A percentile compares a stretch with the other conserved stretches of the same genome.
Evolutionary conservation across 2,329 filamentous ascomycete species (phyloP).

Genomic region (Aspergillus sp.): DNA sequence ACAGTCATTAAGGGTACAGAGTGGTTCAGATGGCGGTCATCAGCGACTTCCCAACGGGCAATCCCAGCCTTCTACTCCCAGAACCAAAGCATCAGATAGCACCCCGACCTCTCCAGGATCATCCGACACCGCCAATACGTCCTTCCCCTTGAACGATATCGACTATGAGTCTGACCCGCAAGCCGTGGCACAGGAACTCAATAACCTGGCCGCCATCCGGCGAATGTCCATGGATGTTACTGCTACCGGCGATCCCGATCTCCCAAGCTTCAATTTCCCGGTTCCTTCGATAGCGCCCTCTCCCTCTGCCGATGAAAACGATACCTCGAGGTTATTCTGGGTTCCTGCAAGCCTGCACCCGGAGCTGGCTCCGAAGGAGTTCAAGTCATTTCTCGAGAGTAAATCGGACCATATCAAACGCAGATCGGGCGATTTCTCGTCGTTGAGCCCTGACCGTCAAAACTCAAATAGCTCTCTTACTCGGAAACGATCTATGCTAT

Average conservation of each 20-base stretch:
- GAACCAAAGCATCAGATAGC: conserved; percentile 40
- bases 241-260: conserved; percentile 58
- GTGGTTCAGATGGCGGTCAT: conserved; percentile 36
- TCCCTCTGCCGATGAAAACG: conserved; percentile 68
- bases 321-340: conserved; percentile 88
- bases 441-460: conserved; percentile 55
- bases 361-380: conserved; percentile 90
- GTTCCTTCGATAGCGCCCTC: conserved; percentile 46
- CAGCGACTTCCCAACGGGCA: conserved; percentile 33
- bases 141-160: conserved; percentile 75
- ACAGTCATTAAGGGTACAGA: conserved; percentile 27
- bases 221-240: conserved; percentile 93
- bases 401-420: conserved; percentile 86
- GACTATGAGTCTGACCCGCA: conserved; percentile 88
- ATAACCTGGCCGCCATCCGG: conserved; percentile 84
- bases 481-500: conserved; percentile 94
- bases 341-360: conserved; percentile 92
- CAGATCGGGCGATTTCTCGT: conserved; percentile 70
- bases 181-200: conserved; percentile 87
- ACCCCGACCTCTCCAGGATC: conserved; percentile 56
- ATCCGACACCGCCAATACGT: conserved; percentile 59
- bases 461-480: conserved; percentile 61
- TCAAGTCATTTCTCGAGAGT: conserved; percentile 94
- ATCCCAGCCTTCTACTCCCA: conserved; percentile 24
- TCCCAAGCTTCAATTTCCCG: conserved; percentile 44